Evolutionary conservation across 192 early-diverging fungal species (phyloP).

Genomic region (Backusella luteola): DNA sequence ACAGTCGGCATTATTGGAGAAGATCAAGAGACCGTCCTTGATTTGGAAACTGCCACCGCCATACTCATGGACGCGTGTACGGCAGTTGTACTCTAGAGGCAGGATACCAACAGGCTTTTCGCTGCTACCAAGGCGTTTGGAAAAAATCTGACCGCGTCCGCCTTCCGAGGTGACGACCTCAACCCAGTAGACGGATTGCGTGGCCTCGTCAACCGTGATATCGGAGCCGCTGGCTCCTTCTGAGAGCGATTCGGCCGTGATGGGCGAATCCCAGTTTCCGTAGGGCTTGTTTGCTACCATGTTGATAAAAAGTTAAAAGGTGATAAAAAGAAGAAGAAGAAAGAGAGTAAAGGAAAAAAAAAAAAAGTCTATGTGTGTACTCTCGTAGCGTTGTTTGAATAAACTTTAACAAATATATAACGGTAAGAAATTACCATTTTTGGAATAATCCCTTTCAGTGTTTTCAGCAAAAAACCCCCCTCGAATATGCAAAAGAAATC

Average conservation of each 20-base stretch:
- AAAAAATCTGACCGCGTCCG: constrained; percentile 29
- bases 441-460: not conserved
- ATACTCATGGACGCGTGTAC: constrained; percentile 75
- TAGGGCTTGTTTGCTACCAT: constrained; percentile 27
- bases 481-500: not conserved
- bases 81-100: constrained; percentile 55
- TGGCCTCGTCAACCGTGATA: constrained; percentile 15
- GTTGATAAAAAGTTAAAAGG: not conserved
- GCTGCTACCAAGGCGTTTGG: not conserved
- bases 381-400: not conserved
- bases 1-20: constrained; percentile 57
- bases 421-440: not conserved
- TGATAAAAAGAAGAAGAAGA: not conserved
- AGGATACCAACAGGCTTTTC: constrained; percentile 33
- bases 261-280: constrained; percentile 33
- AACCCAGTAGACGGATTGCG: constrained; percentile 25
- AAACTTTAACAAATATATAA: not conserved
- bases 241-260: constrained; percentile 25
- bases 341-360: not conserved
- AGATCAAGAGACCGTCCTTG: constrained; percentile 55
- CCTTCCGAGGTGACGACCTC: constrained; percentile 14
- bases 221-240: constrained; percentile 1
- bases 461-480: too few relatives aligned
- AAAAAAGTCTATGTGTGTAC: not conserved
- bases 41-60: constrained; percentile 66